Base-by-base conservation (phyloP, 208 protist genomes). In the Strigomonas galati region DNA sequence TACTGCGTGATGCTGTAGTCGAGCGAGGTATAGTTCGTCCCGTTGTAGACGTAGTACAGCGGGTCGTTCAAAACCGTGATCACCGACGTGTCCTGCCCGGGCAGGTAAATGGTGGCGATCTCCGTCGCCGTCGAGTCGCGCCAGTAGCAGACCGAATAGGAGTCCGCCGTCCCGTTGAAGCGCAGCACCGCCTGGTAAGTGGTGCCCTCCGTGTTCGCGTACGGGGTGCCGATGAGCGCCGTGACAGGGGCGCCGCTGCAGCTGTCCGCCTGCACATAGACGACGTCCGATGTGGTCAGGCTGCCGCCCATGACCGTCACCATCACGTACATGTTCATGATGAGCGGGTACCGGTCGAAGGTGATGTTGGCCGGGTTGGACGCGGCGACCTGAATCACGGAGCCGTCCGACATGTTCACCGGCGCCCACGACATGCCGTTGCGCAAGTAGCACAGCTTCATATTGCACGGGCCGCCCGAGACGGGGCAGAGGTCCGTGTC, bases 401-500 rank as follows among this genome's bases (percentile, higher is more conserved):
- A 58, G 27, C 54, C 15, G 15, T 30, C 64, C 37, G 72, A 27
- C 43, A 90, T 78, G 19, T 77, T 37, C 19, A 96, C 91, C 10
- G 84, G 82, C 7, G 84, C 82, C 91, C 91, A 96, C 49, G 84
- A 87, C 27, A 60, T 75, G 48, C 79, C 86, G 27, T 48, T 58
- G 31, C 88, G 86, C 51, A 57, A 62, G 78, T 96, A 96, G 72
- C 91, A 96, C 59, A 96, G 72, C 76, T 91, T 73, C 84, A 96
- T 72, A 40, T 26, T 66, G 63, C 91, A 96, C 28, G 69, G 55
- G 21, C 10, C 55, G 19, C 62, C 76, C 23, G 68, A 58, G 24
- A 74, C 67, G n/a, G 74, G 72, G 74, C 91, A 96, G 19, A 93
- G 70, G 17, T 15, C 55, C 21, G 54, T 66, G 62, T 89, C 76